Base-by-base conservation (phyloP, 1,139 yeast species). In the Suhomyces bolitotheri region DNA sequence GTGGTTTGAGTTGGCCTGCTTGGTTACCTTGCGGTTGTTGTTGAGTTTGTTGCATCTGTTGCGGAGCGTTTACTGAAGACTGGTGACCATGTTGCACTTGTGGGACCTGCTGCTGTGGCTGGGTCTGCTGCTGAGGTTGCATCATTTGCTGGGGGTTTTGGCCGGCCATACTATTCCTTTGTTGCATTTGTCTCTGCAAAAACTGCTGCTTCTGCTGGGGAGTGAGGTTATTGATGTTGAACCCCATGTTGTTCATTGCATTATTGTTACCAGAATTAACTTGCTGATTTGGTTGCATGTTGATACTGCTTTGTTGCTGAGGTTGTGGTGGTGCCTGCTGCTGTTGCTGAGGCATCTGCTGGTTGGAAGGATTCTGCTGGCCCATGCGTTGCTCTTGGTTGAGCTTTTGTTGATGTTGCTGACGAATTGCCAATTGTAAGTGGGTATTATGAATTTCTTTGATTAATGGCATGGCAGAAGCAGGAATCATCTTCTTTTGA, bases 391-490 rank as follows among this genome's bases (percentile, higher is more conserved):
- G 41, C 17, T 37, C 42, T 26, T 42, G 51, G 32, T 46, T 53
- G 43, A 52, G 36, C 31, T 48, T 50, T 38, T 50, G 58, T 40
- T 50, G 56, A 33, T 56, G 59, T 31, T 49, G 58, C 36, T 60
- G 67, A 30, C 62, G 56, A 32, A 59, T 54, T 19, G 76, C 60
- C 53, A 75, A 58, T 34, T 72, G 76, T 33, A 66, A 59, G 56
- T 83, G 89, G 29, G 80, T 66, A 27, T 71, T 66, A 51, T 82
- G 83, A 7, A 80, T 78, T 38, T 78, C 82, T 50, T 76, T 78
- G 38, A 83, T 75, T 22, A 73, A 58, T 5, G 75, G 73, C 61
- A 81, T 60, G 15, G 74, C 72, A 14, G 76, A 69, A 4, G 71
- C 71, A 1, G 84, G 77, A 20, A 84, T 63, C 34, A 76, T 66